These are phyloP conservation scores for Fonsecaea pugnacius DNA, from an alignment of 2,329 filamentous ascomycete species.

Conservation along the genomic window DNA sequence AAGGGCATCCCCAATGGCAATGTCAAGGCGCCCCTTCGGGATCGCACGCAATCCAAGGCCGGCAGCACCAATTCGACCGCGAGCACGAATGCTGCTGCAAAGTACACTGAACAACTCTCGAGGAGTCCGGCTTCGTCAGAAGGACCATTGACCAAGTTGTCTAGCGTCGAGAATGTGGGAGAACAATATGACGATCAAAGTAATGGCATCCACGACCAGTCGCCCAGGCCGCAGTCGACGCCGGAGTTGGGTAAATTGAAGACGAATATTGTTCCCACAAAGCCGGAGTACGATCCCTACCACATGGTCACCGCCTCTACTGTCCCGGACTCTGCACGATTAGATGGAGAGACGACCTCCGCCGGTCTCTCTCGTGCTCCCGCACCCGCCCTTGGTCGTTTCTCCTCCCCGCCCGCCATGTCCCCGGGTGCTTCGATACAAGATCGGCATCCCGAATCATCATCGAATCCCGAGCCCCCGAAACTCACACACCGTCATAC, in stretches of 20 bases:
- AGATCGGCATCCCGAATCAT: slow-evolving; percentile 33
- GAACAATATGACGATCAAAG: slow-evolving; percentile 23
- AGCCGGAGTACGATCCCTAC: slow-evolving; percentile 38
- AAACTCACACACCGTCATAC: slow-evolving; percentile 82
- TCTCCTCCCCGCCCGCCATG: slow-evolving; percentile 55
- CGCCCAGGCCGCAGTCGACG: slow-evolving; percentile 41
- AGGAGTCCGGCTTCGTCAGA: slow-evolving; percentile 35
- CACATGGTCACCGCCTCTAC: slow-evolving; percentile 43
- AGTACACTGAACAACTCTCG: slow-evolving; percentile 43
- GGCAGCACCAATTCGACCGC: slow-evolving; percentile 56
- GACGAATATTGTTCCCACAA: slow-evolving; percentile 24
- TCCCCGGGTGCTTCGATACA: slow-evolving; percentile 58
- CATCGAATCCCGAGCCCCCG: slow-evolving; percentile 60
- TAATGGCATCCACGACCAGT: slow-evolving; percentile 34
- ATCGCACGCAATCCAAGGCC: slow-evolving; percentile 47
- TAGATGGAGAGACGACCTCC: slow-evolving; percentile 22
- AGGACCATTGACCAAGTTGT: slow-evolving; percentile 34
- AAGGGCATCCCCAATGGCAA: slow-evolving; percentile 52
- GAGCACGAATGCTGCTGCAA: slow-evolving; percentile 36
- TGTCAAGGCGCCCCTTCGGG: slow-evolving; percentile 46
- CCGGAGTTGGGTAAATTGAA: slow-evolving; percentile 29
- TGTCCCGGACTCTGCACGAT: slow-evolving; percentile 40
- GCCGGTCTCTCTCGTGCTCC: slow-evolving; percentile 12
- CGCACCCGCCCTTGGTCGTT: slow-evolving; percentile 40
- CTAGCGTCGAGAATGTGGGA: slow-evolving; percentile 33